Evolutionary conservation across 768 basidiomycete species (phyloP), one percentile per base, ranked within the genome.

Genomic region (Auricularia cornea): DNA sequence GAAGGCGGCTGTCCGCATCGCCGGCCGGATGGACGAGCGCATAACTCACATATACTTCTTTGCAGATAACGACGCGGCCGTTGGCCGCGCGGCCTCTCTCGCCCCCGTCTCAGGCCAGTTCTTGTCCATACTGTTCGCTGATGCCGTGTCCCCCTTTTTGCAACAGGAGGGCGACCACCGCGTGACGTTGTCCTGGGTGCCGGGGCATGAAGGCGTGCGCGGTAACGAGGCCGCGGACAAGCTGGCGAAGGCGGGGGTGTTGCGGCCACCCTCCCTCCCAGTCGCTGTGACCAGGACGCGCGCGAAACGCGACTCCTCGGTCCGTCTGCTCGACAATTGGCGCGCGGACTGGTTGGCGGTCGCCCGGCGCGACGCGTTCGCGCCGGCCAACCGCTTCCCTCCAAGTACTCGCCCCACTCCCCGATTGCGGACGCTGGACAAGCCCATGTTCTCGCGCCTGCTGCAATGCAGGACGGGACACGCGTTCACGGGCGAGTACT

Each of bases 401-500:
- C 64, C 61, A n/a, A 20, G 11, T 29, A 52, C 63, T 14, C 29
- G 3, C 28, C 64, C 64, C 35, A 62, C 51, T 6, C 3, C 18
- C 3, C 52, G 54, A 32, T 38, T 65, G 10, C 33, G 33, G 4
- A 59, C 11, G 18, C 62, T 62, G 18, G 30, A 32, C 23, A 33
- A 57, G 11, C 62, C 29, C 2, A 63, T 60, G 3, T 65, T 38
- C 38, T 20, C 18, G 11, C 44, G 33, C 29, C 23, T 63, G 44
- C 18, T 32, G 20, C 64, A 63, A 56, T 62, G n/a, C 41, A n/a
- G 64, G 20, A 65, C 64, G 1, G 57, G 59, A 3, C 63, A 64
- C 29, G 60, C 63, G 14, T 59, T 59, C 52, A 60, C 51, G 3
- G 54, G 62, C 2, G 61, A 62, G 41, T 65, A 63, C 57, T 65